Percentiles rank a stretch among this genome's conserved stretches.
Evolutionary conservation across 23 red algal genomes (phyloP).

Genomic region (Chondrus crispus): DNA sequence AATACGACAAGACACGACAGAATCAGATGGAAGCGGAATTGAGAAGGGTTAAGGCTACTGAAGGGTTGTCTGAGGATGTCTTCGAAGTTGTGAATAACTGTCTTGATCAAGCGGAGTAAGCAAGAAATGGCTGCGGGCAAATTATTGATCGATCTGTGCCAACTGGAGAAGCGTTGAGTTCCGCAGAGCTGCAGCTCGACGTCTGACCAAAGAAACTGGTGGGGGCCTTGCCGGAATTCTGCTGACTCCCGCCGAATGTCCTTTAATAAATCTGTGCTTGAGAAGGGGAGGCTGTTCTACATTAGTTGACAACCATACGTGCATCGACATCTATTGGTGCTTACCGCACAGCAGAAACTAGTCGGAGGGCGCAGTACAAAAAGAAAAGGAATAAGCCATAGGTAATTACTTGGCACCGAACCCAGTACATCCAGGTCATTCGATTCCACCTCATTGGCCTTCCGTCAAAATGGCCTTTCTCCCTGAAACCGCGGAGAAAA

Average conservation of each 20-base stretch:
- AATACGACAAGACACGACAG: conserved; percentile 61
- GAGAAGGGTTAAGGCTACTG: conserved; percentile 53
- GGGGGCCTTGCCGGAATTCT: no score
- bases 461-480: conserved; percentile 62
- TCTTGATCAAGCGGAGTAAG: conserved; percentile 27
- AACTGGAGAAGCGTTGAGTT: no score
- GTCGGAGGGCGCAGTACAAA: neutral
- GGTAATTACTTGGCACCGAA: conserved; percentile 32
- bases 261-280: neutral
- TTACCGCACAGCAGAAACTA: conserved; percentile 3
- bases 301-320: neutral
- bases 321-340: neutral
- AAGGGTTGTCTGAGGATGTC: conserved; percentile 85
- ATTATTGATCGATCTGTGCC: neutral
- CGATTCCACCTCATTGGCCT: conserved; percentile 62
- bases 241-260: no score
- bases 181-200: no score
- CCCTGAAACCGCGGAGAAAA: conserved; percentile 50
- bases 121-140: neutral
- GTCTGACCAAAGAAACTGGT: no score
- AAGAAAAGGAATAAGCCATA: conserved; percentile 15
- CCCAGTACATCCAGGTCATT: conserved; percentile 47
- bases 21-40: conserved; percentile 71
- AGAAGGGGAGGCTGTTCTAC: neutral
- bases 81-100: conserved; percentile 85